Conservation (phyloP, 331 rosid species). For the Stylosanthes scabra region DNA sequence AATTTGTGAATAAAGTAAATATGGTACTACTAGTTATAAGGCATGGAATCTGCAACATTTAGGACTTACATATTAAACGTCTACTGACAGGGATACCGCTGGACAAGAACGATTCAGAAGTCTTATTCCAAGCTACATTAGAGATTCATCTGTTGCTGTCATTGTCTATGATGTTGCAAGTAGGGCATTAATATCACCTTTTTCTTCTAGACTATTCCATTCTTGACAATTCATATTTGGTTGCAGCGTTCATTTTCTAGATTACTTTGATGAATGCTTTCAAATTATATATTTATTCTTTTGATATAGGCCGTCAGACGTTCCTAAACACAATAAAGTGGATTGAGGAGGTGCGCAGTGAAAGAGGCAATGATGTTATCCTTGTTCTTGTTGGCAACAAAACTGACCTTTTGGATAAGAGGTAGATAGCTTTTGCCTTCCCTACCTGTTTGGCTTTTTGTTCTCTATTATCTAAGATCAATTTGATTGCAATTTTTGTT, state of each 20-base stretch:
- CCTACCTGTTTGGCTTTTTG: constrained; percentile 19
- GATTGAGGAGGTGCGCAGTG: constrained; percentile 99
- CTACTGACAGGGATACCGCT: constrained; percentile 82
- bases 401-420: constrained; percentile 99
- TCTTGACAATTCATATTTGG: constrained; percentile 13
- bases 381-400: constrained; percentile 98
- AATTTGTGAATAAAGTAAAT: neutral
- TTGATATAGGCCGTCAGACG: constrained; percentile 78
- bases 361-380: constrained; percentile 97
- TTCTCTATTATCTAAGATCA: constrained; percentile 21
- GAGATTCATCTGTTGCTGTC: constrained; percentile 98
- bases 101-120: constrained; percentile 99
- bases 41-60: constrained; percentile 16
- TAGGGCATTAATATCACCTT: constrained; percentile 52
- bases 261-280: constrained; percentile 37
- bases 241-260: constrained; percentile 20
- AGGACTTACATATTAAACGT: constrained; percentile 16
- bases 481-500: neutral
- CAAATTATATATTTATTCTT: constrained; percentile 35
- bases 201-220: constrained; percentile 27
- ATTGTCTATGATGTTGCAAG: constrained; percentile 95
- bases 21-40: constrained; percentile 17
- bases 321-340: constrained; percentile 92
- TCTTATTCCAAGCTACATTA: constrained; percentile 97
- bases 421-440: constrained; percentile 50